Percentiles rank a stretch among this genome's conserved stretches.
These are phyloP conservation scores for Apiotrichum montevideense DNA, from an alignment of 1,284 basidiomycete genomes.

Conservation along the genomic window DNA sequence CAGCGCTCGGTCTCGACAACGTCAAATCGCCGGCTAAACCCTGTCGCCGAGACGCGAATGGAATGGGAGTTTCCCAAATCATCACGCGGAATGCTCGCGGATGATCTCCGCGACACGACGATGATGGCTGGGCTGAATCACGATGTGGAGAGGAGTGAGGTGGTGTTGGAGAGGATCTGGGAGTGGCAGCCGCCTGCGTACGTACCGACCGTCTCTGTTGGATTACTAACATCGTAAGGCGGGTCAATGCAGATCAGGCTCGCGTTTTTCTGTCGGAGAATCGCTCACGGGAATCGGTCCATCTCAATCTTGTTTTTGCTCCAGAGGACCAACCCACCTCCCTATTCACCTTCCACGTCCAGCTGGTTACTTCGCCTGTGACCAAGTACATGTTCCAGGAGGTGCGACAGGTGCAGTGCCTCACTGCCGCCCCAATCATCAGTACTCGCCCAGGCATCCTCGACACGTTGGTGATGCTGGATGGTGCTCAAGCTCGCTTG, in stretches of 20 bases:
- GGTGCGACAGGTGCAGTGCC: conserved; percentile 45
- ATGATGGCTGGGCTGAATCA: conserved; percentile 41
- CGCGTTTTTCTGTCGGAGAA: conserved; percentile 36
- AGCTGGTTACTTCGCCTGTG: conserved; percentile 47
- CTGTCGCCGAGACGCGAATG: conserved; percentile 34
- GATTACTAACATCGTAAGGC: too few relatives aligned
- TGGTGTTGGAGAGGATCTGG: conserved; percentile 36
- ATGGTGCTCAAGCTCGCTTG: conserved; percentile 51
- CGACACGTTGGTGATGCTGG: conserved; percentile 63
- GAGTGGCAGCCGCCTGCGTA: conserved; percentile 31
- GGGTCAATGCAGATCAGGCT: conserved; percentile 3
- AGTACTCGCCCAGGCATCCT: conserved; percentile 58
- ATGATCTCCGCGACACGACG: conserved; percentile 46
- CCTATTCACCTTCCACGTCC: conserved; percentile 51
- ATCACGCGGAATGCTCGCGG: conserved; percentile 54
- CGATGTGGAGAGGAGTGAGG: conserved; percentile 28
- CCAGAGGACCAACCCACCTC: conserved; percentile 48
- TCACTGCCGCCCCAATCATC: conserved; percentile 56
- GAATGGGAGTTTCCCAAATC: conserved; percentile 46
- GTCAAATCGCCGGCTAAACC: neutral
- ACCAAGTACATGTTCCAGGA: conserved; percentile 26
- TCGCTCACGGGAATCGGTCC: conserved; percentile 17
- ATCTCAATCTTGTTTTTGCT: conserved; percentile 50
- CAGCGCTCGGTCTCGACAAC: neutral
- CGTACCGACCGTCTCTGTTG: conserved; percentile 7